Evolutionary conservation across 139 green algal species (phyloP).

Genomic region (Chlamydomonas schloesseri): DNA sequence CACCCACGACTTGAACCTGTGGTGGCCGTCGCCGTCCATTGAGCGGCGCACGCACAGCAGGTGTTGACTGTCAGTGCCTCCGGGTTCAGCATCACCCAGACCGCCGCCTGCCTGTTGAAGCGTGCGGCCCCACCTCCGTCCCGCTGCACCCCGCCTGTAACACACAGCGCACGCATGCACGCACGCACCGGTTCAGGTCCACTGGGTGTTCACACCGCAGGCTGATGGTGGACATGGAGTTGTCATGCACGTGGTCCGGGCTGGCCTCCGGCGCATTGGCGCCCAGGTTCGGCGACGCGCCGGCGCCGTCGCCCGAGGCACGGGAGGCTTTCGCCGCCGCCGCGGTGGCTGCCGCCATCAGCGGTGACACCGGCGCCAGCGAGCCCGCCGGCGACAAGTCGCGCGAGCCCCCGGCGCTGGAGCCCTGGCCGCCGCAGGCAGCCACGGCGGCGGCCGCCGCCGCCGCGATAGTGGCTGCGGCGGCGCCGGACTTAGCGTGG

Average conservation of each 20-base stretch:
- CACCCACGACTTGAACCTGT: constrained; percentile 63
- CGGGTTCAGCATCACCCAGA: too few species aligned
- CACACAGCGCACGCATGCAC: neutral
- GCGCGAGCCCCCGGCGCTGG: neutral
- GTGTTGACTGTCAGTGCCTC: too few species aligned
- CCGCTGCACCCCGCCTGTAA: too few species aligned
- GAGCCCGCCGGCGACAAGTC: constrained; percentile 25
- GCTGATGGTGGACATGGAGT: constrained; percentile 47
- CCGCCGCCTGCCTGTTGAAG: too few species aligned
- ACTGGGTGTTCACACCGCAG: constrained; percentile 23
- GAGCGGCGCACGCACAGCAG: too few species aligned
- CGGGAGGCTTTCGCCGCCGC: neutral
- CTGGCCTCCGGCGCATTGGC: neutral
- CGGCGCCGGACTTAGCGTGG: neutral
- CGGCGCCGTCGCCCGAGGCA: neutral
- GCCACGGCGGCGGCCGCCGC: constrained; percentile 25
- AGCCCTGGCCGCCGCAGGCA: neutral
- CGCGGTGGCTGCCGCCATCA: neutral
- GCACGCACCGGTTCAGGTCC: constrained; percentile 42
- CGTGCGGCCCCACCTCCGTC: too few species aligned
- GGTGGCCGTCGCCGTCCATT: neutral
- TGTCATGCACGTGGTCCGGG: constrained; percentile 27
- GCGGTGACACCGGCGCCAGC: neutral
- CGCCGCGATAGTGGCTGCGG: constrained; percentile 8
- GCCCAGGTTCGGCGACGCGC: neutral